phyloP scores from a whole-genome alignment of 1,284 basidiomycete species.

The Irpex rosettiformis region DNA sequence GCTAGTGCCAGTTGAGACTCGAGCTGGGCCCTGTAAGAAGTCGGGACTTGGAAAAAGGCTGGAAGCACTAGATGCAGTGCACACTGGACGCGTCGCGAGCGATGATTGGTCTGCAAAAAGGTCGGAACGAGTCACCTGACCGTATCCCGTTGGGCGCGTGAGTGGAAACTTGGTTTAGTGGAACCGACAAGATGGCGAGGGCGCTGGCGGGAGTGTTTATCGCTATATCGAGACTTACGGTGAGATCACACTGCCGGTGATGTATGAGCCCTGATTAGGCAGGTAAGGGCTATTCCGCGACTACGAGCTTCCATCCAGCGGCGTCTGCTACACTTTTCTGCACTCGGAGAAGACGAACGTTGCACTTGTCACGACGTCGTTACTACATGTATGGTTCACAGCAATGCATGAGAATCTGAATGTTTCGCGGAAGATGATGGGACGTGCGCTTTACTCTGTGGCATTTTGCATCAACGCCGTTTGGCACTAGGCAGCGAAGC shows the following conservation, averaged over 20 bases:
- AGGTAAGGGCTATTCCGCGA: neutral
- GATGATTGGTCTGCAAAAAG: neutral
- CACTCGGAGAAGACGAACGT: too few relatives aligned
- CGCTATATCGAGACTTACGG: neutral
- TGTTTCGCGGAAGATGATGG: neutral
- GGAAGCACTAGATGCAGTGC: neutral
- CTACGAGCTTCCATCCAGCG: neutral
- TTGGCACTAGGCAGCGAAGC: neutral
- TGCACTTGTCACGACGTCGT: too few relatives aligned
- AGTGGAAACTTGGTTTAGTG: too few relatives aligned
- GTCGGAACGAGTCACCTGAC: neutral
- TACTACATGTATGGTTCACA: too few relatives aligned
- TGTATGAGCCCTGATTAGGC: neutral
- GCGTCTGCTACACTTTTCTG: neutral
- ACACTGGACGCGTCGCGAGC: neutral
- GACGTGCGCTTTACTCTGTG: neutral
- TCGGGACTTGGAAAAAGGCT: too few relatives aligned
- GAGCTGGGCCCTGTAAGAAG: too few relatives aligned
- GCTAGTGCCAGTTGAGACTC: too few relatives aligned
- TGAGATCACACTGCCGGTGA: neutral
- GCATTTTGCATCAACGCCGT: neutral
- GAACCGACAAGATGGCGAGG: neutral
- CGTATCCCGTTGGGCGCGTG: neutral
- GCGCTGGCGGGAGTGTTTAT: neutral
- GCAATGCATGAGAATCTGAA: too few relatives aligned